phyloP scores from a whole-genome alignment of 2,329 filamentous ascomycete genomes.

The Botrytis cinerea region DNA sequence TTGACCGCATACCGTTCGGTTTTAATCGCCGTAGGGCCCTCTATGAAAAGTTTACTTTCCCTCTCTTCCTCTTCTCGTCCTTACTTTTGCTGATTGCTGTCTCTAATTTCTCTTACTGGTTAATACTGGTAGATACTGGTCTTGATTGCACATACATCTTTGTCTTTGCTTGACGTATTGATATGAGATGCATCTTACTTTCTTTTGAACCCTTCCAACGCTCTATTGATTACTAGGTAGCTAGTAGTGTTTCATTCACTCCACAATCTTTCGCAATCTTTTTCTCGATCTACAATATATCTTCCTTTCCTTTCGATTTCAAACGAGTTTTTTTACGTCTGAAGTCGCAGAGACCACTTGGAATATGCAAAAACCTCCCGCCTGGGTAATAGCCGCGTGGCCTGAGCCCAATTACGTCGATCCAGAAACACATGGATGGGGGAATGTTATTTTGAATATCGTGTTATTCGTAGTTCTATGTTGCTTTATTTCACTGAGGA shows the following conservation, averaged over 20 bases:
- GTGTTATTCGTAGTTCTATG: slow-evolving; percentile 45
- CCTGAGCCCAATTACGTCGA: slow-evolving; percentile 51
- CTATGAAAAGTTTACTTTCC: background rate
- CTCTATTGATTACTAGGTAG: slow-evolving; percentile 2
- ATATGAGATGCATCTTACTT: background rate
- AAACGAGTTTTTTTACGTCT: background rate
- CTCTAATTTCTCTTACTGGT: background rate
- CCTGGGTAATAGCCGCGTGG: slow-evolving; percentile 30
- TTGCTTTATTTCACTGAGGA: slow-evolving; percentile 46
- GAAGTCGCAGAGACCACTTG: background rate
- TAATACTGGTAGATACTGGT: background rate
- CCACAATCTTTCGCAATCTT: slow-evolving; percentile 6
- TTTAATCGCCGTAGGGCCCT: background rate
- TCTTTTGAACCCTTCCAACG: background rate
- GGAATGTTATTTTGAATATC: slow-evolving; percentile 47
- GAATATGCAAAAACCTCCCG: slow-evolving; percentile 34
- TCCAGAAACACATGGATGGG: slow-evolving; percentile 48
- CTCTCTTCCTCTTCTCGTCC: background rate
- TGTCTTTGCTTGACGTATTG: slow-evolving; percentile 13
- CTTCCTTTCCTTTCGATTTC: slow-evolving; percentile 5
- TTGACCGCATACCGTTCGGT: background rate
- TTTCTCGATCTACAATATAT: background rate
- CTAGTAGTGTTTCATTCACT: background rate
- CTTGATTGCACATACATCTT: background rate
- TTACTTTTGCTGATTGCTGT: background rate